These are phyloP conservation scores for Cystofilobasidium ferigula DNA, from an alignment of 768 basidiomycete species.

Conservation along the genomic window DNA sequence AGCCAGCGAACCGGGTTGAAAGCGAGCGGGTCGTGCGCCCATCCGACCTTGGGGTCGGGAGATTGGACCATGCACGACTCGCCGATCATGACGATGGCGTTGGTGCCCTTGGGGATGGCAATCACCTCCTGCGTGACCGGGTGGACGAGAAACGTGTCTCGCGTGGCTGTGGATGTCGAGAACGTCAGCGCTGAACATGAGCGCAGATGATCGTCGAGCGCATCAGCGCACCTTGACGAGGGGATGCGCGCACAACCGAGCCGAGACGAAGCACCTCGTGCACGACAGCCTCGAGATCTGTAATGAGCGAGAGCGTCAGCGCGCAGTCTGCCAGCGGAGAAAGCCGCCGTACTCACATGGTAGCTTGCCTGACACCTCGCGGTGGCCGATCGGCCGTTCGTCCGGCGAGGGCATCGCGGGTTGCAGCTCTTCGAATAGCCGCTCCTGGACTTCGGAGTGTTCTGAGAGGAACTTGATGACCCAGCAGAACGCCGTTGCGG, in stretches of 20 bases:
- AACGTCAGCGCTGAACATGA: neutral
- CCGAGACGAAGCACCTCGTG: conserved; percentile 14
- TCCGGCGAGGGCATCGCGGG: conserved; percentile 8
- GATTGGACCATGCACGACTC: conserved; percentile 7
- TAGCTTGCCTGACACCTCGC: conserved; percentile 1
- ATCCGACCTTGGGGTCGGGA: conserved; percentile 10
- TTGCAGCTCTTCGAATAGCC: conserved; percentile 2
- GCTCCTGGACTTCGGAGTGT: conserved; percentile 2
- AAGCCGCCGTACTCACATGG: neutral
- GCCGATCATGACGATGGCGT: conserved; percentile 11
- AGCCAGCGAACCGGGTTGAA: conserved; percentile 13
- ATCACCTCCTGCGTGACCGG: neutral
- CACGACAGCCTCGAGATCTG: conserved; percentile 13
- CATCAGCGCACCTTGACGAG: neutral
- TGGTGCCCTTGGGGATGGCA: neutral
- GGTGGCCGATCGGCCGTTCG: conserved; percentile 3
- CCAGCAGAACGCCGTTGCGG: neutral
- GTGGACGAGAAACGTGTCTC: neutral
- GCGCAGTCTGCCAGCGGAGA: neutral
- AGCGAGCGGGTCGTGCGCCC: neutral
- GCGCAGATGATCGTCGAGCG: neutral
- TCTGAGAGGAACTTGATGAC: conserved; percentile 15
- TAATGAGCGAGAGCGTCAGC: neutral
- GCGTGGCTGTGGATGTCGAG: neutral
- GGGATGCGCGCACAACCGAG: conserved; percentile 6